These are phyloP conservation scores for Nasturtium officinale DNA, from an alignment of 345 rosid genomes.

Conservation along the genomic window DNA sequence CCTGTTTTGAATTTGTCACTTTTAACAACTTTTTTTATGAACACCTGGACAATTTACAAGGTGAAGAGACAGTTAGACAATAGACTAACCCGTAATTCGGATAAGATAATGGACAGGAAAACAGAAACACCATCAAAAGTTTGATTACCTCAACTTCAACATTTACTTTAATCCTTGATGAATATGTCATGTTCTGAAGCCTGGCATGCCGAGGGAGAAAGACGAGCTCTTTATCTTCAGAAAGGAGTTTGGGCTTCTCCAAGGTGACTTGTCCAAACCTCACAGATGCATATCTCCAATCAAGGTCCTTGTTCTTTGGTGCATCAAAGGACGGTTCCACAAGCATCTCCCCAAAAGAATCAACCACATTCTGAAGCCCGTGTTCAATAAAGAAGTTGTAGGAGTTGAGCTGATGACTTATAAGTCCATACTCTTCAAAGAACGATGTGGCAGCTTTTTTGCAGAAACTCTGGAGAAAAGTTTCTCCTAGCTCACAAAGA, in stretches of 20 bases:
- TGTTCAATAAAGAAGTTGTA: slow-evolving; percentile 65
- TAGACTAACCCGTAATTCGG: no score
- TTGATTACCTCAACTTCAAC: slow-evolving; percentile 54
- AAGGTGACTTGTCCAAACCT: slow-evolving; percentile 64
- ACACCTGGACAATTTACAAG: no score
- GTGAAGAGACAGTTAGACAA: no score
- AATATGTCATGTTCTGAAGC: slow-evolving; percentile 93
- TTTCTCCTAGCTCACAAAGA: slow-evolving; percentile 54
- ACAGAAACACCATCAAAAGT: no score
- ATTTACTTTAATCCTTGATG: slow-evolving; percentile 65
- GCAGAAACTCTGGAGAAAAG: slow-evolving; percentile 55
- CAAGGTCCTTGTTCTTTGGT: slow-evolving; percentile 64
- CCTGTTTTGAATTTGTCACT: no score
- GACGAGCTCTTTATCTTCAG: slow-evolving; percentile 45
- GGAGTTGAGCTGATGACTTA: slow-evolving; percentile 85
- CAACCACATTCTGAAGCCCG: slow-evolving; percentile 68
- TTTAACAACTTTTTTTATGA: background rate
- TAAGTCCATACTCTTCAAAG: slow-evolving; percentile 68
- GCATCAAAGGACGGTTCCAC: slow-evolving; percentile 76
- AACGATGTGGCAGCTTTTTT: slow-evolving; percentile 51
- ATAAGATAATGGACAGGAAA: no score
- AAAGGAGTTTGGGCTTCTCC: slow-evolving; percentile 58
- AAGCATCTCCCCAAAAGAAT: slow-evolving; percentile 63
- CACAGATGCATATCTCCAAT: slow-evolving; percentile 64
- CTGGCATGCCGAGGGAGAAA: slow-evolving; percentile 78